phyloP scores from a whole-genome alignment of 306 rosid species.

The Betula pendula region DNA sequence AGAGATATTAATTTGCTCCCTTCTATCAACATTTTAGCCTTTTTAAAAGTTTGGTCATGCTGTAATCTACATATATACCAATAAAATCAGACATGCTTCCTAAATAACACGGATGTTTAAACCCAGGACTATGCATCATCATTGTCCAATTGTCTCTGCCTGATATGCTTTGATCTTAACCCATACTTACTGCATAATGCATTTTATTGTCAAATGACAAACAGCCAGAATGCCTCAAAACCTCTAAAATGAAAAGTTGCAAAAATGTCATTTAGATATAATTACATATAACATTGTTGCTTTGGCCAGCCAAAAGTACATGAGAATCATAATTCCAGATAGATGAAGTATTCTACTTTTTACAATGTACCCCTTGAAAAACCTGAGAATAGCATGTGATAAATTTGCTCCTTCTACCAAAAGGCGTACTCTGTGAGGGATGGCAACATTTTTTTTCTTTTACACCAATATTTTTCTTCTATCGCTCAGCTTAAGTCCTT shows the following conservation, averaged over 20 bases:
- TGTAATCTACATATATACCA: background rate
- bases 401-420: no score
- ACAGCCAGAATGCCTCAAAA: background rate
- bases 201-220: background rate
- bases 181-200: background rate
- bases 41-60: background rate
- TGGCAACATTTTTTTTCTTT: background rate
- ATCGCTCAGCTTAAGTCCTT: background rate
- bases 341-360: background rate
- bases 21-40: background rate
- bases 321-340: background rate
- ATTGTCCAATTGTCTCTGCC: background rate
- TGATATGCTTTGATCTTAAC: background rate
- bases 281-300: background rate
- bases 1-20: background rate
- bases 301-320: no score
- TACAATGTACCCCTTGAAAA: background rate
- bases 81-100: background rate
- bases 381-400: no score
- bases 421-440: no score
- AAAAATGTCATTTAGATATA: background rate
- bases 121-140: background rate
- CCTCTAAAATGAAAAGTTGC: background rate
- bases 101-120: background rate
- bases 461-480: background rate